Evolutionary conservation across 371 early-diverging fungal genomes (phyloP).

Genomic region (Mortierella sp.): DNA sequence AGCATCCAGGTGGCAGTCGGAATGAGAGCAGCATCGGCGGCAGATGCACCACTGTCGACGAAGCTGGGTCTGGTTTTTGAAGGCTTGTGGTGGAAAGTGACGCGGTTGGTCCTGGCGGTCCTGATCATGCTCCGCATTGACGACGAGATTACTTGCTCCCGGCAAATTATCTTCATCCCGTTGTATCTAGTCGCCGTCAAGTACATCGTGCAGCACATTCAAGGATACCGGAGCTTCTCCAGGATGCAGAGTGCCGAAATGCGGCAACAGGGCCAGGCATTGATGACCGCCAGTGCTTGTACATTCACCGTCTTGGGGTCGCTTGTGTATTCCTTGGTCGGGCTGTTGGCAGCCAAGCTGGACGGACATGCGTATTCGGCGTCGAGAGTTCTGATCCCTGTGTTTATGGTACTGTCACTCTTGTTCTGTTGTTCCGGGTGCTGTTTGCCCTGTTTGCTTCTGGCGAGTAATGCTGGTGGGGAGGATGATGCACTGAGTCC

Average conservation of each 20-base stretch:
- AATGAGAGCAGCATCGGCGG: constrained; percentile 11
- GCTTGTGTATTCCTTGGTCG: constrained; percentile 79
- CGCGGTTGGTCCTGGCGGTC: constrained; percentile 70
- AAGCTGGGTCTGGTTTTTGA: constrained; percentile 57
- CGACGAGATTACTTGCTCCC: constrained; percentile 67
- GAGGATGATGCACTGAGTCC: constrained; percentile 20
- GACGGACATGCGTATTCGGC: constrained; percentile 67
- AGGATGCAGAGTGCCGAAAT: constrained; percentile 63
- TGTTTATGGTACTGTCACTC: constrained; percentile 81
- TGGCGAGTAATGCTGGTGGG: constrained; percentile 20
- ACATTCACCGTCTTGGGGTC: constrained; percentile 66
- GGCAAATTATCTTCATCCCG: constrained; percentile 87
- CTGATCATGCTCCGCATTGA: constrained; percentile 76
- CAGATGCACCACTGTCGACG: constrained; percentile 12
- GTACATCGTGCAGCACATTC: constrained; percentile 65
- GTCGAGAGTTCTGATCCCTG: constrained; percentile 80
- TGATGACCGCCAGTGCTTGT: constrained; percentile 63
- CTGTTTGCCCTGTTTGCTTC: constrained; percentile 75
- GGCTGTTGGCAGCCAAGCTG: constrained; percentile 76
- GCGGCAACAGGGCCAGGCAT: constrained; percentile 64
- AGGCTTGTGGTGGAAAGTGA: constrained; percentile 69
- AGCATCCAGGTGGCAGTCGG: constrained; percentile 3
- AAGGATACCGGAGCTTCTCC: constrained; percentile 63
- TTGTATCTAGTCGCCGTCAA: constrained; percentile 76
- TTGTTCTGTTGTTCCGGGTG: constrained; percentile 81